Evolutionary conservation across 2,329 filamentous ascomycete genomes (phyloP), one percentile per base, ranked within the genome.

Genomic region (Akanthomyces lecanii): DNA sequence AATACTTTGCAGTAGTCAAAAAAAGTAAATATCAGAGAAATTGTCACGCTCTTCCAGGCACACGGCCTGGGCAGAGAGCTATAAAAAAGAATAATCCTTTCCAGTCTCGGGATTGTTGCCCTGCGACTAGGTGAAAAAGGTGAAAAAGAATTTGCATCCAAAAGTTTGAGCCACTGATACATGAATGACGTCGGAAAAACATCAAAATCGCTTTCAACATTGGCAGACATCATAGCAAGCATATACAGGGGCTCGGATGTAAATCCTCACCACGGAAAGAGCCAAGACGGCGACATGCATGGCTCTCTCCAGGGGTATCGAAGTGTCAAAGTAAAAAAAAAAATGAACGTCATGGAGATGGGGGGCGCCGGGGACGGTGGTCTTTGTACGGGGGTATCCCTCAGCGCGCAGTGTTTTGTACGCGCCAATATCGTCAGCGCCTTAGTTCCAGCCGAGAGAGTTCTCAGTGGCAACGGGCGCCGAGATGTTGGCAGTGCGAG

Each of bases 401-500:
- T 44, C 51, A 21, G 14, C 51, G 30, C 51, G 28, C 30, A 16
- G 28, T 38, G 28, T 21, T 42, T 30, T 30, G 47, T 33, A 30
- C 33, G n/a, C 16, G 44, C 21, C 47, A 30, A 23, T 25, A 18
- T 38, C 59, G 23, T 48, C 30, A n/a, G 36, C 42, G n/a, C 30
- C 51, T 86, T 83, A 97, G 81, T 96, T 96, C 93, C 93, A 97
- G 71, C 93, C 93, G 68, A 97, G 85, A 58, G 92, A 96, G 82
- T 97, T 97, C 80, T 96, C 92, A 4, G 92, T 89, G 75, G 93
- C 93, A 66, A 97, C 90, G 4, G 93, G 93, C 40, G 91, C 91
- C 65, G 91, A 96, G 74, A 97, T 97, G 76, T 89, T 81, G 50
- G 82, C 82, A 4, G 82, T 85, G 54, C 84, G 80, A 25, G 76